Evolutionary conservation across 2,329 filamentous ascomycete species (phyloP), one percentile per base, ranked within the genome.

Genomic region (Ceratocystiopsis sp.): DNA sequence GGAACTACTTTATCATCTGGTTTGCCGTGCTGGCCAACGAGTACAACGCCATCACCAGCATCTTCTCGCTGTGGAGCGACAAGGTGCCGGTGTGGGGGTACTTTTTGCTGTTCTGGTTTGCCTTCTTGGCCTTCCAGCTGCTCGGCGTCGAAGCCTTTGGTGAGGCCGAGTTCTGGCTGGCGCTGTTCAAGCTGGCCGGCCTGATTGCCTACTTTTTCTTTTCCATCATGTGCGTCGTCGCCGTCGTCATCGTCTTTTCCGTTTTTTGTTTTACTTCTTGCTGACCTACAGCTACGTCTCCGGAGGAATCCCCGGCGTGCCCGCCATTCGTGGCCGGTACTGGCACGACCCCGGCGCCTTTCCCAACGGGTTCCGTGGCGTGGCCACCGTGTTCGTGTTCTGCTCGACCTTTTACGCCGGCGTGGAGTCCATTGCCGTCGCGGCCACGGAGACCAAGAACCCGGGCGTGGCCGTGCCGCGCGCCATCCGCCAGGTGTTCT

Each of bases 111-210:
- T 76, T 85, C 51, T 85, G 80, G 64, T 59, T 57, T n/a, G 60
- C 75, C 0, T 82, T 86, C 49, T 65, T 78, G 1, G 66, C 61
- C 0, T 75, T 85, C 46, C 82, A 85, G 52, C 66, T 85, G 33
- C 63, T 85, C 1, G 80, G 80, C 1, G 77, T 86, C 1, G 73
- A 78, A 51, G 74, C 78, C 4, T 87, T 85, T 55, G 82, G 82
- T 14, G 82, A 87, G 55, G 75, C 80, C 11, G 83, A 89, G 54
- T 85, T 86, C 54, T 86, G 80, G 79, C 71, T 86, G 45, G 78
- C 80, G 1, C 67, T 80, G 15, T 60, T 85, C 54, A 87, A 87
- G 55, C 68, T 86, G 6, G 56, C 77, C 3, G 78, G 79, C 1
- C 62, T 86, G 1, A 61, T 80, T 2, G 79, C 79, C 1, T 84